Base-by-base conservation (phyloP, 1,139 yeast species). In the Debaryomyces robertsiae region DNA sequence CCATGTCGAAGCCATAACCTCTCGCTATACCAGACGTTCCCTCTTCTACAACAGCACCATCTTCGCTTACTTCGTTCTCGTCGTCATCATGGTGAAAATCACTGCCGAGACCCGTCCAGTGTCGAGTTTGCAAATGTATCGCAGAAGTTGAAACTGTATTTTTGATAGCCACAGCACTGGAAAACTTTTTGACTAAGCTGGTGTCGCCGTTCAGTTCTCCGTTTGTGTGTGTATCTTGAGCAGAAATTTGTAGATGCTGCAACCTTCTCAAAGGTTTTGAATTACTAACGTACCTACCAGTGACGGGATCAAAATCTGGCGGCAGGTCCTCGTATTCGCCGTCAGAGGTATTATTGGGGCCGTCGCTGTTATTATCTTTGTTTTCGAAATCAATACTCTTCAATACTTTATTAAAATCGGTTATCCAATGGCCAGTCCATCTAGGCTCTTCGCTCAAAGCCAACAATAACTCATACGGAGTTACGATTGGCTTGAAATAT, bases 361-460 rank as follows among this genome's bases (percentile, higher is more conserved):
- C 55, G 1, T 49, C 49, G 2, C 46, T 50, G 4, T 3, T 48
- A 3, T 44, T 52, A 3, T 58, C 55, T 3, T 58, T 61, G 1
- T 57, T 60, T 3, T 56, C 60, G 3, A 51, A 57, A 3, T 55
- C 63, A 11, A 59, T 51, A 3, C 63, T 65, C 35, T 57, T 53
- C 46, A 84, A 55, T 1, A 83, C 75, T 10, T 65, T 66, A 29
- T 77, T 71, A 60, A 90, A 89, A 51, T 87, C 94, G 0, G 91
- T 82, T 11, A 87, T 77, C 98, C 98, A 93, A 52, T 85, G 76
- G 0, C 98, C 98, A 0, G 93, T 83, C 97, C 98, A 91, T 2
- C 81, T 70, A 17, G 88, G 72, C 45, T 85, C 90, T 22, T 79
- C 81, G 46, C 77, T 76, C 44, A 94, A 68, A 0, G 98, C 96